phyloP scores from a whole-genome alignment of 768 basidiomycete genomes.

The Daedaleopsis nitida region DNA sequence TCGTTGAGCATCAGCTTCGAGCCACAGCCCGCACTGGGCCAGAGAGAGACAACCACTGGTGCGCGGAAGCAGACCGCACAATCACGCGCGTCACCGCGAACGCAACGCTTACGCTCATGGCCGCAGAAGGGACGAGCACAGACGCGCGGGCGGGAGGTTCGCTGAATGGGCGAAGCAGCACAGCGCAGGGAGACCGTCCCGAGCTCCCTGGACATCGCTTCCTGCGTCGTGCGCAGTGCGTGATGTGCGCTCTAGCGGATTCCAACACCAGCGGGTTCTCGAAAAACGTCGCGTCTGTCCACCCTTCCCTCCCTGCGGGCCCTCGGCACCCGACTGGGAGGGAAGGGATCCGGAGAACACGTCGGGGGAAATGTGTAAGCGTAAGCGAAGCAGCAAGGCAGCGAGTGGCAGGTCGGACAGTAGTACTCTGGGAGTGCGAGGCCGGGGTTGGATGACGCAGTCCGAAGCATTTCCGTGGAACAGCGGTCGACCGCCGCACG shows the following conservation, averaged over 20 bases:
- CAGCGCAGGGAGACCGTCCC: constrained; percentile 15
- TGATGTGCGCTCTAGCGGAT: not conserved
- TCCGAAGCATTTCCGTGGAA: not conserved
- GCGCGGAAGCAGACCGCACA: not conserved
- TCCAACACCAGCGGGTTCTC: no score
- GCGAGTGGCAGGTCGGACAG: no score
- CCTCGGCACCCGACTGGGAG: no score
- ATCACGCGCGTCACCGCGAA: not conserved
- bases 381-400: not conserved
- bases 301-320: no score
- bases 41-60: not conserved
- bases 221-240: not conserved
- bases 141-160: not conserved
- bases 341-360: no score
- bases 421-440: no score
- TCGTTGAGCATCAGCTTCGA: not conserved
- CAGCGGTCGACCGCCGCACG: no score
- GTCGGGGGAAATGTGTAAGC: not conserved
- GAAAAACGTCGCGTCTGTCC: no score
- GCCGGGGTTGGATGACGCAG: not conserved
- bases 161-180: not conserved
- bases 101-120: not conserved
- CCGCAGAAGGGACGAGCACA: not conserved
- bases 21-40: not conserved
- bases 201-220: constrained; percentile 2